Percentiles rank a stretch among this genome's conserved stretches.
Conservation (phyloP, 495 filamentous ascomycete species). For the Hyaloscypha bicolor region DNA sequence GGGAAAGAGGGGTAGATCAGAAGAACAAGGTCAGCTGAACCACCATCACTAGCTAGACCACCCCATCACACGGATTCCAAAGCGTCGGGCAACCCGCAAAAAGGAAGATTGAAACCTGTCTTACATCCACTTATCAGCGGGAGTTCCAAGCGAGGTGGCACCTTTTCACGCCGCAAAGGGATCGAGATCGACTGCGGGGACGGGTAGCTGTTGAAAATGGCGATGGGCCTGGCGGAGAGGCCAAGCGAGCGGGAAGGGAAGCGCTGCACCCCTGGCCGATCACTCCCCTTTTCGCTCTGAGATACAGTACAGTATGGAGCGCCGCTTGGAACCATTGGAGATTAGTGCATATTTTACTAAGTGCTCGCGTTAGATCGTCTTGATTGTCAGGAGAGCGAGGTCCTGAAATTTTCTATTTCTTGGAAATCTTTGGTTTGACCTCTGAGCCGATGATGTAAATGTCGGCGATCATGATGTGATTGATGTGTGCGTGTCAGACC, state of each 20-base stretch:
- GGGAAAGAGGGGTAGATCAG: background rate
- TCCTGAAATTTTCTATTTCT: background rate
- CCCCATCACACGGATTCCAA: background rate
- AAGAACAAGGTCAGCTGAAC: background rate
- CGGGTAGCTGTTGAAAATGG: too few relatives aligned
- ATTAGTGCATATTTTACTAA: background rate
- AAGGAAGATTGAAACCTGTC: background rate
- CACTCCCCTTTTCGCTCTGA: background rate
- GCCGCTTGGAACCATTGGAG: background rate
- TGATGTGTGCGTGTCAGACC: background rate
- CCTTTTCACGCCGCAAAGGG: too few relatives aligned
- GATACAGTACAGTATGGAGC: too few relatives aligned
- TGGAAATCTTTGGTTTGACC: too few relatives aligned
- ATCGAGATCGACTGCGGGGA: too few relatives aligned
- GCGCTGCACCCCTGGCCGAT: background rate
- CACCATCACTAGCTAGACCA: background rate
- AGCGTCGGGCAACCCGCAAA: background rate
- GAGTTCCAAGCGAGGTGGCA: too few relatives aligned
- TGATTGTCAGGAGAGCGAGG: constrained; percentile 7
- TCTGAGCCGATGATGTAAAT: background rate
- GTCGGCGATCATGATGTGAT: background rate
- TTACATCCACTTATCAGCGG: too few relatives aligned
- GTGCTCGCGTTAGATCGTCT: too few relatives aligned
- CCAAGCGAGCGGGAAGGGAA: background rate
- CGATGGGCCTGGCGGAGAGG: too few relatives aligned